These are phyloP conservation scores for Leptodontidium sp. DNA, from an alignment of 2,329 filamentous ascomycete species.

Conservation along the genomic window DNA sequence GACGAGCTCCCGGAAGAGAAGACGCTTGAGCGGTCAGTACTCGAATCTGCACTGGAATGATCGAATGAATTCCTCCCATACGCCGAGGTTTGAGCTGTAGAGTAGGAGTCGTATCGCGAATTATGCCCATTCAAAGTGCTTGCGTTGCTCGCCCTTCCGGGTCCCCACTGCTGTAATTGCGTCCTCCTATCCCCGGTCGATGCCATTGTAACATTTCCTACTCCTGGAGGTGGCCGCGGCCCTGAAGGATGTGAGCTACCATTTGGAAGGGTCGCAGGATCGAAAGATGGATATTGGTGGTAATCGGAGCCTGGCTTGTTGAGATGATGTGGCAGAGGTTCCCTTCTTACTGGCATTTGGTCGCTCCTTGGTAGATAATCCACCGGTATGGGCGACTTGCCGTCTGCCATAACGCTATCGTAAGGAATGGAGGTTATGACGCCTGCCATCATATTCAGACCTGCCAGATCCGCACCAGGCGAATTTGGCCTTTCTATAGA, in stretches of 20 bases:
- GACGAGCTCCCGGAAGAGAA: slow-evolving; percentile 64
- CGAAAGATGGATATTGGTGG: slow-evolving; percentile 86
- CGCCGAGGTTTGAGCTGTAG: slow-evolving; percentile 49
- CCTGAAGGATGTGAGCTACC: slow-evolving; percentile 65
- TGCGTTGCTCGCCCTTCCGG: slow-evolving; percentile 61
- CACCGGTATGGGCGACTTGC: slow-evolving; percentile 73
- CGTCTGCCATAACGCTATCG: slow-evolving; percentile 72
- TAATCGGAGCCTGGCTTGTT: slow-evolving; percentile 81
- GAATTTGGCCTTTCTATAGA: slow-evolving; percentile 75
- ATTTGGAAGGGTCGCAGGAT: slow-evolving; percentile 59
- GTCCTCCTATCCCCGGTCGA: slow-evolving; percentile 72
- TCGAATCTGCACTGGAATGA: slow-evolving; percentile 70
- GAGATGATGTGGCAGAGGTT: slow-evolving; percentile 83
- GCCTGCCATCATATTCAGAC: slow-evolving; percentile 78
- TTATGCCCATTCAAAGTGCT: slow-evolving; percentile 60
- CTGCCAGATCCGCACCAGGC: slow-evolving; percentile 65
- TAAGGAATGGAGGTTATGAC: slow-evolving; percentile 90
- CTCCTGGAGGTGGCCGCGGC: slow-evolving; percentile 65
- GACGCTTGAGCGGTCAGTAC: slow-evolving; percentile 62
- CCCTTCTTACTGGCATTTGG: slow-evolving; percentile 68
- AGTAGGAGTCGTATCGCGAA: slow-evolving; percentile 71
- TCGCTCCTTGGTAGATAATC: slow-evolving; percentile 77
- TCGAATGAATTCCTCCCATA: slow-evolving; percentile 61
- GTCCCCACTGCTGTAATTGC: slow-evolving; percentile 81
- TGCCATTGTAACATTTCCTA: slow-evolving; percentile 74